Evolutionary conservation across 208 protist species (phyloP).

Genomic region (Wallacemonas sp.): DNA sequence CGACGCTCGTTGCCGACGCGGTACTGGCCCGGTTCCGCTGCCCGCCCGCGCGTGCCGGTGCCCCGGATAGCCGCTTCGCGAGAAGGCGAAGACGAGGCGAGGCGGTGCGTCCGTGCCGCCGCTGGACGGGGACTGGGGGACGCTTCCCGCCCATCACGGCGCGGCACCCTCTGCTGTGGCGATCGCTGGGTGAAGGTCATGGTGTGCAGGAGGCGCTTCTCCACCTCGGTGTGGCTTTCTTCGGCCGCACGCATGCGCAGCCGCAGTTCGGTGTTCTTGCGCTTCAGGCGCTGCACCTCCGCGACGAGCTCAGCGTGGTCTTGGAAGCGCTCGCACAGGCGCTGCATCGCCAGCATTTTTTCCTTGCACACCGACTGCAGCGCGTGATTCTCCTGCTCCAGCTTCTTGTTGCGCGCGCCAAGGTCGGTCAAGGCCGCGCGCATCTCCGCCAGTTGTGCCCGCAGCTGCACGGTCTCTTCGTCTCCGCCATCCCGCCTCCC

Average conservation of each 20-base stretch:
- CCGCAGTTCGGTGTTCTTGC: conserved; percentile 47
- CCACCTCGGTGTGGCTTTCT: conserved; percentile 21
- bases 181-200: neutral
- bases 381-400: conserved; percentile 60
- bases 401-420: conserved; percentile 49
- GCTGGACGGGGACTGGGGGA: neutral
- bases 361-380: conserved; percentile 61
- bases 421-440: conserved; percentile 7
- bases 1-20: conserved; percentile 5
- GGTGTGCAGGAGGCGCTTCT: neutral
- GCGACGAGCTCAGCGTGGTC: conserved; percentile 29
- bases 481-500: neutral
- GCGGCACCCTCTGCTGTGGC: conserved; percentile 11
- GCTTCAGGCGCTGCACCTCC: conserved; percentile 44
- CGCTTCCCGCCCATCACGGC: neutral
- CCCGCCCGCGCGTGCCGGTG: conserved; percentile 25
- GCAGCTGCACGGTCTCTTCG: neutral
- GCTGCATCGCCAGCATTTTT: conserved; percentile 88
- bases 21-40: neutral
- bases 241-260: conserved; percentile 36
- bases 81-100: too few species aligned
- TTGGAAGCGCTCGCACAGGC: conserved; percentile 74
- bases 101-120: too few species aligned
- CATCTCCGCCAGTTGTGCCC: conserved; percentile 17
- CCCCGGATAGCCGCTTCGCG: neutral